Base-by-base conservation (phyloP, 192 early-diverging fungal genomes). In the Gigaspora rosea region DNA sequence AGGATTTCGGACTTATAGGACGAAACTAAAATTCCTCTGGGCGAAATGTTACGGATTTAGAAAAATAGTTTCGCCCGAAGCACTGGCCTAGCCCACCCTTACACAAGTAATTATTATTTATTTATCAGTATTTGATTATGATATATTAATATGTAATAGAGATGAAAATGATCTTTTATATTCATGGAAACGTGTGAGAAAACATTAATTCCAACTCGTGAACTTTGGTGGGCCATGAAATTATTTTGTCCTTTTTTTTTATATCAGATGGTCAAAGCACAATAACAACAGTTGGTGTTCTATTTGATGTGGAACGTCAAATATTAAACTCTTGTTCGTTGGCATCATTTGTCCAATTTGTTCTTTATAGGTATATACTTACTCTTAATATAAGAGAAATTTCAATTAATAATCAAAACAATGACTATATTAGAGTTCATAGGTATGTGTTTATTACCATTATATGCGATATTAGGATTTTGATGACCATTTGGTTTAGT, bases 231-330 rank as follows among this genome's bases (percentile, higher is more conserved):
- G 35, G 78, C 86, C 20, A 88, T 88, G 80, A 80, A 83, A 71
- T 90, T 91, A 72, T 84, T 93, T 56, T n/a, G 88, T 0, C 84
- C 1, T 93, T 88, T 89, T 92, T 91, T 77, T 82, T 92, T 54
- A 86, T 88, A 62, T 86, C 87, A 18, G 92, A 93, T 73, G 88
- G 85, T 2, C 80, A 88, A 76, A 89, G 64, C 68, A 88, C 90
- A 36, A 77, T 89, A 57, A 61, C 76, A 16, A 66, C 84, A n/a
- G 83, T 91, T 15, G 80, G 86, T 16, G 81, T 88, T 20, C 75
- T 93, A 16, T 92, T 87, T 71, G 84, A 79, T 10, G 85, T 57
- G 74, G 77, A 22, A 80, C 88, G 51, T 72, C 68, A 7, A 75
- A 85, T 46, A 69, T 65, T 5, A 76, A 86, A 13, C 80, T 91